These are phyloP conservation scores for Aspergillus olivimuriae DNA, from an alignment of 495 filamentous ascomycete species.

Conservation along the genomic window DNA sequence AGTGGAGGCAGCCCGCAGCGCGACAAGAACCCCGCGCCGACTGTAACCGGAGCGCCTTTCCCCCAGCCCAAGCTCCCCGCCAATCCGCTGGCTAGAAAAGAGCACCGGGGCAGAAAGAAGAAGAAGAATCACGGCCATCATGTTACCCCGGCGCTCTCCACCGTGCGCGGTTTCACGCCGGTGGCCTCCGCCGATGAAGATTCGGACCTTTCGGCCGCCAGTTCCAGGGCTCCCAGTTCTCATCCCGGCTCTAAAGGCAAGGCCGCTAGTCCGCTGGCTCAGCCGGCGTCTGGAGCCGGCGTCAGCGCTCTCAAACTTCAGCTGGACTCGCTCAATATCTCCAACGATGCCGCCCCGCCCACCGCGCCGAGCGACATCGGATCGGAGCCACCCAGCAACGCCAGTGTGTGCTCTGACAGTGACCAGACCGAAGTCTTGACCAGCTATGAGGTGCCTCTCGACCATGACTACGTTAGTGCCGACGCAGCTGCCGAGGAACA, in stretches of 20 bases:
- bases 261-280: constrained; percentile 49
- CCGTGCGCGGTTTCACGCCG: constrained; percentile 82
- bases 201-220: constrained; percentile 59
- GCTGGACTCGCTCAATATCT: constrained; percentile 59
- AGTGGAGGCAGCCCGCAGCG: constrained; percentile 22
- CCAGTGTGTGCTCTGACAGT: constrained; percentile 51
- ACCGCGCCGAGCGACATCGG: constrained; percentile 23
- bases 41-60: constrained; percentile 13
- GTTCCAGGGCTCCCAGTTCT: constrained; percentile 38
- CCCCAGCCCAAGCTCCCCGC: constrained; percentile 18
- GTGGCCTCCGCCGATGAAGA: constrained; percentile 79
- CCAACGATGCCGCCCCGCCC: constrained; percentile 30
- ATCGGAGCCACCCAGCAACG: constrained; percentile 45
- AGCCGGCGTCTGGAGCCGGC: constrained; percentile 55
- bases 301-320: constrained; percentile 75
- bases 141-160: constrained; percentile 59
- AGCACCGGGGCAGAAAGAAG: constrained; percentile 36
- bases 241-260: constrained; percentile 15
- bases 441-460: constrained; percentile 85
- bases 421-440: constrained; percentile 52
- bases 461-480: constrained; percentile 79
- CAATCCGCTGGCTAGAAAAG: constrained; percentile 26
- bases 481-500: constrained; percentile 46
- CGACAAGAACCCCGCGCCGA: constrained; percentile 14
- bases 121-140: constrained; percentile 46